Evolutionary conservation across 345 rosid genomes (phyloP), one percentile per base, ranked within the genome.

Genomic region (Syzygium jambos): DNA sequence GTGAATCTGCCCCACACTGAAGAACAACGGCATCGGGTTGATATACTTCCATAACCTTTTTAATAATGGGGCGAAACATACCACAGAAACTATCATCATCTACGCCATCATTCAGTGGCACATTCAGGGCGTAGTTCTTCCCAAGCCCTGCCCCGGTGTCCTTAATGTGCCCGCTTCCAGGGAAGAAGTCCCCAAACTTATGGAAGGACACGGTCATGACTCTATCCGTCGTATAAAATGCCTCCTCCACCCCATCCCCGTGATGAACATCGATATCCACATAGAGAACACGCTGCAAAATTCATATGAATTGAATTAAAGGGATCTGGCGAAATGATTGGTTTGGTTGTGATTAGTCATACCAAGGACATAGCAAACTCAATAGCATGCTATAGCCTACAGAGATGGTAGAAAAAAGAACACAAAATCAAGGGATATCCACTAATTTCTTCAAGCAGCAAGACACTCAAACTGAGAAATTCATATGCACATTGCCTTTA

Each of bases 171-270:
- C 99, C 99, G 34, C 96, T 95, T 56, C 99, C 99, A 2, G 99
- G 99, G 91, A 98, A 98, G 92, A 94, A 98, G 88, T 98, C 99
- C 63, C 99, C 99, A 89, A 91, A 98, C 89, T 98, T 96, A 90
- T 98, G 99, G 87, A 98, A 98, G 85, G 99, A 98, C 85, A 98
- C 99, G 6, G 98, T 98, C 99, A 98, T 98, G 51, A 98, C 99
- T 92, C 99, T 96, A 91, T 98, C 99, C n/a, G 99, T 98, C 27
- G 98, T 94, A 88, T 95, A 98, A 90, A 98, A 98, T 73, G 99
- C 99, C 90, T 98, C 99, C 88, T 98, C 99, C 23, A 98, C 99
- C 52, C 99, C 99, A 86, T 98, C 99, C 57, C 99, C 99, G 78
- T 98, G 99, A 89, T 98, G 99, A 6, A 98, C 99, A 92, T 98